phyloP scores from a whole-genome alignment of 805 yeast genomes.

The Yueomyces sp. region DNA sequence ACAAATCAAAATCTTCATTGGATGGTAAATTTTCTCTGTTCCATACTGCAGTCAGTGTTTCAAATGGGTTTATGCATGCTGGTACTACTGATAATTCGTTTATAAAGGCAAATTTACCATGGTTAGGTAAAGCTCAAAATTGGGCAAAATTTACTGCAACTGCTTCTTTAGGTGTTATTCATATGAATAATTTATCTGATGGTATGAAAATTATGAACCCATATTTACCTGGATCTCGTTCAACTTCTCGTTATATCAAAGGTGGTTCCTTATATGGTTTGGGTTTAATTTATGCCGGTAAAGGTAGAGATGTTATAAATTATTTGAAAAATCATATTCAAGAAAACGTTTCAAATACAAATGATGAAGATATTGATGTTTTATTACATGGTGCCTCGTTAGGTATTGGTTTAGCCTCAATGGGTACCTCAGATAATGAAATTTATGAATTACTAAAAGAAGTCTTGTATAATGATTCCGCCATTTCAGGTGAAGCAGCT shows the following conservation, averaged over 20 bases:
- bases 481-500: constrained; percentile 91
- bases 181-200: constrained; percentile 84
- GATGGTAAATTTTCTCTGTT: constrained; percentile 90
- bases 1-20: constrained; percentile 63
- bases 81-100: constrained; percentile 95
- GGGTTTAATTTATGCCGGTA: constrained; percentile 92
- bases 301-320: constrained; percentile 76
- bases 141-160: constrained; percentile 98
- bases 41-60: constrained; percentile 91
- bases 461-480: constrained; percentile 79
- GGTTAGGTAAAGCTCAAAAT: constrained; percentile 95
- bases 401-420: constrained; percentile 93
- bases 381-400: constrained; percentile 90
- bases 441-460: constrained; percentile 74
- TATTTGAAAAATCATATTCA: constrained; percentile 62
- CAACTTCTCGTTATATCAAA: constrained; percentile 64
- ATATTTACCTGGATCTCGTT: constrained; percentile 66
- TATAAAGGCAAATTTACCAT: constrained; percentile 79
- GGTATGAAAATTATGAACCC: constrained; percentile 82
- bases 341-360: constrained; percentile 45
- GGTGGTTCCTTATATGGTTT: constrained; percentile 93
- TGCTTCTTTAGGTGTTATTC: constrained; percentile 95
- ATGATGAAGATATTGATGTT: constrained; percentile 62
- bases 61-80: constrained; percentile 88
- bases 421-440: constrained; percentile 69